Percentiles rank a stretch among this genome's conserved stretches.
These are phyloP conservation scores for Epichloe gansuensis DNA, from an alignment of 2,329 filamentous ascomycete species.

Conservation along the genomic window DNA sequence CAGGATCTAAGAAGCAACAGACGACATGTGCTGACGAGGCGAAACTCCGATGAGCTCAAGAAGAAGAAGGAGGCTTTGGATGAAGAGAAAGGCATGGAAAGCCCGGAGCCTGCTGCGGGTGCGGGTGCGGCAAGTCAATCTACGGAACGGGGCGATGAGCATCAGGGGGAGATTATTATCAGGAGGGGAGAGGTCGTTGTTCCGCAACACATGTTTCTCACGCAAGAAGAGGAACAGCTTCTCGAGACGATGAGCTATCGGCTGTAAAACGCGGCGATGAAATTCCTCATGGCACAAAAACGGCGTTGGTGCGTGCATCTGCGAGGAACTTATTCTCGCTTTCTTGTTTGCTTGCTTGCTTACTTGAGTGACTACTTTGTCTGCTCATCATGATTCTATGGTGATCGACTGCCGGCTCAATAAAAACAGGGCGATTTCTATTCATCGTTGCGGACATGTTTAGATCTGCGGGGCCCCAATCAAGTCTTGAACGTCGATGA, in stretches of 20 bases:
- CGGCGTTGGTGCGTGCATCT: neutral
- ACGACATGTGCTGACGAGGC: constrained; percentile 5
- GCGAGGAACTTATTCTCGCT: neutral
- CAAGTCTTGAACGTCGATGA: constrained; percentile 28
- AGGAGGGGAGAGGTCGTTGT: constrained; percentile 21
- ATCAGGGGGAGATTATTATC: constrained; percentile 21
- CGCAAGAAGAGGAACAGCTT: constrained; percentile 23
- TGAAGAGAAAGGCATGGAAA: constrained; percentile 4
- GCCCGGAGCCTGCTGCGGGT: neutral
- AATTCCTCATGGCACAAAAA: neutral
- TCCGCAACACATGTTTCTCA: constrained; percentile 23
- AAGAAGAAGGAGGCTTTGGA: neutral
- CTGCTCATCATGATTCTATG: too few relatives aligned
- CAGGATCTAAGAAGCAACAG: constrained; percentile 14
- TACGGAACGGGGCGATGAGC: neutral
- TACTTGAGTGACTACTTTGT: too few relatives aligned
- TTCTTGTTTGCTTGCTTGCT: too few relatives aligned
- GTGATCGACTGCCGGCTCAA: too few relatives aligned
- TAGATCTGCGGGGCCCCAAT: neutral
- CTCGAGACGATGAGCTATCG: constrained; percentile 22
- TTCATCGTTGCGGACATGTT: too few relatives aligned
- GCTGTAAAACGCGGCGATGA: constrained; percentile 11
- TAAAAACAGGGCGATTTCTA: too few relatives aligned
- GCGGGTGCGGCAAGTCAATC: constrained; percentile 9
- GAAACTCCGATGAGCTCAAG: constrained; percentile 5